Base-by-base conservation (phyloP, 176 grass and related monocot species). In the Raddia guianensis region DNA sequence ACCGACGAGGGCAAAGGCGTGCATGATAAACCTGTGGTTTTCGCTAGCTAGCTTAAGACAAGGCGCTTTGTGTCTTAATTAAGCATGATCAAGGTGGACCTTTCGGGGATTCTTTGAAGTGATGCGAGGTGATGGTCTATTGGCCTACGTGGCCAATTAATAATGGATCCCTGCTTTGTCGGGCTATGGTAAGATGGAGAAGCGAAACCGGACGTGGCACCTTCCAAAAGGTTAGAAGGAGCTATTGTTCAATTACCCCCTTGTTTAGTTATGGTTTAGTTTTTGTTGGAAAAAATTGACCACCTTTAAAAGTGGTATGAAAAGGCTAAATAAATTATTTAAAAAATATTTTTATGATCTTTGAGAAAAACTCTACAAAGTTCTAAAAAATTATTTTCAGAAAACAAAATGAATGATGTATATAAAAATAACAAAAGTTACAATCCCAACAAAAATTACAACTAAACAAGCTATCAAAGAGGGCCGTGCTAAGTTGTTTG, bases 21-120 rank as follows among this genome's bases (percentile, higher is more conserved):
- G 46, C 68, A 7, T 15, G 46, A 49, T 12, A 6, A 61, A 33
- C 0, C 42, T 19, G 40, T 13, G 1, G 33, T 9, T 43, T 33
- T 40, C 37, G 37, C 37, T 40, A 11, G 68, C 32, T 49, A 40
- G 27, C 27, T 27, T 1, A 49, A 48, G 20, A 65, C 35, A 50
- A 27, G 20, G 20, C 12, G 53, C 49, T 66, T 80, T 49, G 10
- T 76, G 44, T 45, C 53, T 40, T 21, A 34, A 37, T 79, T 74
- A 74, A 62, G 75, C 69, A 74, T 88, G 81, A 54, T 57, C 70
- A 75, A 15, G 9, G 48, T 62, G 70, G 80, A 12, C 13, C 70
- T 75, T 49, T 63, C 5, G 65, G 48, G 48, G 69, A 80, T 84
- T 18, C 63, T 18, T 44, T 61, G 55, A 82, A 71, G 79, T 74